phyloP scores from a whole-genome alignment of 2,329 filamentous ascomycete genomes.

The Saccharata proteae region DNA sequence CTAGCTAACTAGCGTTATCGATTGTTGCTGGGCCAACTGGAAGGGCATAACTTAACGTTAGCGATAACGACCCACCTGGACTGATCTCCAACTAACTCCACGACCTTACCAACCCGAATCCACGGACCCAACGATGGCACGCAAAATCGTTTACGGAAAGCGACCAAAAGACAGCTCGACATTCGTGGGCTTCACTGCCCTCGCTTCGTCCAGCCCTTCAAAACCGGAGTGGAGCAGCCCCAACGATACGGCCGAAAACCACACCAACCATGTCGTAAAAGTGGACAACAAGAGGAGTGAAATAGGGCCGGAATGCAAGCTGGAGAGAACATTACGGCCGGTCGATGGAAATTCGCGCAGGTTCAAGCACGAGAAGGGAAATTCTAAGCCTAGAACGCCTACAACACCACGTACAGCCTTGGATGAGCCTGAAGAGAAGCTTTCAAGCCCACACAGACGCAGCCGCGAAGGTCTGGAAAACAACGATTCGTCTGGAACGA shows the following conservation, averaged over 20 bases:
- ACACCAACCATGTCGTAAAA: neutral
- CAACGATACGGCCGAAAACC: neutral
- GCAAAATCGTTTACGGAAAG: slow-evolving; percentile 6
- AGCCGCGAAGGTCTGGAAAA: neutral
- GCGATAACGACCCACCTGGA: neutral
- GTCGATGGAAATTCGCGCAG: slow-evolving; percentile 4
- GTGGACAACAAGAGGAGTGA: neutral
- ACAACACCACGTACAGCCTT: too few relatives aligned
- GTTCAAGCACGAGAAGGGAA: neutral
- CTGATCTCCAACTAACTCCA: neutral
- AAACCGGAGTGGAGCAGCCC: too few relatives aligned
- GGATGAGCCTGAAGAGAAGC: neutral
- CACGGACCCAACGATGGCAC: slow-evolving; percentile 1
- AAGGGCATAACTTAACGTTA: neutral
- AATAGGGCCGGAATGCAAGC: neutral
- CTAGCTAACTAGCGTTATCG: too few relatives aligned
- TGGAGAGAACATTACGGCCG: neutral
- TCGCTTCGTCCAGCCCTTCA: slow-evolving; percentile 5
- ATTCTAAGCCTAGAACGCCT: neutral
- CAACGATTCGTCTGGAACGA: neutral
- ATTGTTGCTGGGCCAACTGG: neutral
- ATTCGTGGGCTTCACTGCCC: slow-evolving; percentile 1
- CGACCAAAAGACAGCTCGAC: slow-evolving; percentile 1
- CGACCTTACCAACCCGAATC: neutral
- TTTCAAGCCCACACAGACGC: neutral